Evolutionary conservation across 352 stramenopile genomes (phyloP).

Genomic region (Achlya hypogyna): DNA sequence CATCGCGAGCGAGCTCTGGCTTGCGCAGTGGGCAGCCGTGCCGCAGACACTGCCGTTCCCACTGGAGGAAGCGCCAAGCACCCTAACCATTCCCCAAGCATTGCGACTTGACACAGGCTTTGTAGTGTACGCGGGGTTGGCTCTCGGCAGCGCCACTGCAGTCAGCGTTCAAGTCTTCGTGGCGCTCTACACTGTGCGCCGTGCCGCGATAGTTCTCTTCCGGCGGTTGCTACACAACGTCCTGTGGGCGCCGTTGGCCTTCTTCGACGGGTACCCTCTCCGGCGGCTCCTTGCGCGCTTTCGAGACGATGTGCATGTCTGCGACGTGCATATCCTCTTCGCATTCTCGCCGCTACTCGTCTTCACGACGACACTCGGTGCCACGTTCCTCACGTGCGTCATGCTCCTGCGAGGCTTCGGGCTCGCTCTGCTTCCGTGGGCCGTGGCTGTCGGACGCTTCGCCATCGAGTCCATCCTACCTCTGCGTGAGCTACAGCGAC

Average conservation of each 20-base stretch:
- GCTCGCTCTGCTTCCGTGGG: neutral
- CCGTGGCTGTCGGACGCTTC: neutral
- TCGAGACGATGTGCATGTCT: neutral
- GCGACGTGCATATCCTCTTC: neutral
- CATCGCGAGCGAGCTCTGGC: slow-evolving; percentile 7
- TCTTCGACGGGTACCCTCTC: neutral
- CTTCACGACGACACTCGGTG: neutral
- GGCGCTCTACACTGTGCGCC: neutral
- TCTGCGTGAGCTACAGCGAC: slow-evolving; percentile 2
- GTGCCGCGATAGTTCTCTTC: neutral
- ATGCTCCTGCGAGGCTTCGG: neutral
- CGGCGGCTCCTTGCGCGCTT: neutral
- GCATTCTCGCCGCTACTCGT: neutral
- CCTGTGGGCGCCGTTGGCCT: neutral
- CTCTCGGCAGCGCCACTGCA: neutral
- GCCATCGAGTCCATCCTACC: neutral
- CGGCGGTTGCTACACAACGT: neutral
- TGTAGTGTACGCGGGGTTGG: neutral
- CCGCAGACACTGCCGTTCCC: neutral
- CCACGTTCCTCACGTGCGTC: neutral
- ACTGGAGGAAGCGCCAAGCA: no score
- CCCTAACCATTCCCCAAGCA: no score
- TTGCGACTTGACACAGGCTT: neutral
- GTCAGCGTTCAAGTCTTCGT: neutral
- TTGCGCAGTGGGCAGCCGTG: slow-evolving; percentile 9